phyloP scores from a whole-genome alignment of 805 yeast genomes.

The Debaryomyces hansenii region DNA sequence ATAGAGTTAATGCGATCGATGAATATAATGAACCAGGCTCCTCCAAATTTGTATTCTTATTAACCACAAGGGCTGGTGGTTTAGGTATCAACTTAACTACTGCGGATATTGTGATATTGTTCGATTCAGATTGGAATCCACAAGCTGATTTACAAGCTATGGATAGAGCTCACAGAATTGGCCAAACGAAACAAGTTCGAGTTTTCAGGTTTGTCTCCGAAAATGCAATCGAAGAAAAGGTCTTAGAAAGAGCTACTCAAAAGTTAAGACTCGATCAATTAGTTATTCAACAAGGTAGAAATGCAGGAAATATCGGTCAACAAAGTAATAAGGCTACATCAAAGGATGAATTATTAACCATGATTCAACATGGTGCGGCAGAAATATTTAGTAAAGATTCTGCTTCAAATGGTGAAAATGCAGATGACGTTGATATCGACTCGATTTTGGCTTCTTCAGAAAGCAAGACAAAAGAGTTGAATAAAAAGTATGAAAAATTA shows the following conservation, averaged over 20 bases:
- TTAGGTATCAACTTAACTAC: slow-evolving; percentile 79
- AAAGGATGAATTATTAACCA: slow-evolving; percentile 71
- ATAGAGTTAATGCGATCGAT: slow-evolving; percentile 73
- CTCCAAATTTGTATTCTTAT: slow-evolving; percentile 67
- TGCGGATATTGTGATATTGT: slow-evolving; percentile 76
- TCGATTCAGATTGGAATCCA: slow-evolving; percentile 87
- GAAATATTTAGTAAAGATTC: slow-evolving; percentile 48
- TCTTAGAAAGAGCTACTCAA: slow-evolving; percentile 78
- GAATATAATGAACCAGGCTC: slow-evolving; percentile 77
- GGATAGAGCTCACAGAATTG: slow-evolving; percentile 89
- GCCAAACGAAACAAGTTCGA: slow-evolving; percentile 80
- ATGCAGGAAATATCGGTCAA: slow-evolving; percentile 29
- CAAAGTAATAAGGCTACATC: slow-evolving; percentile 44
- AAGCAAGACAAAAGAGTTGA: slow-evolving; percentile 59
- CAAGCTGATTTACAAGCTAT: slow-evolving; percentile 87
- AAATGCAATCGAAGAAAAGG: slow-evolving; percentile 81
- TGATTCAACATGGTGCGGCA: slow-evolving; percentile 84
- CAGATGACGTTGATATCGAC: slow-evolving; percentile 57
- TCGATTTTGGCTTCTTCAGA: slow-evolving; percentile 60
- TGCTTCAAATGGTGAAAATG: slow-evolving; percentile 24
- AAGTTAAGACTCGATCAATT: slow-evolving; percentile 76
- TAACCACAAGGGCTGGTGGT: slow-evolving; percentile 90
- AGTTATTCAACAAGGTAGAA: slow-evolving; percentile 77
- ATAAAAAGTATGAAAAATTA: slow-evolving; percentile 61
- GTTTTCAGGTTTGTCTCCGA: slow-evolving; percentile 78